Evolutionary conservation across 164 flowering plant species (phyloP).

Genomic region (Kingdonia uniflora): DNA sequence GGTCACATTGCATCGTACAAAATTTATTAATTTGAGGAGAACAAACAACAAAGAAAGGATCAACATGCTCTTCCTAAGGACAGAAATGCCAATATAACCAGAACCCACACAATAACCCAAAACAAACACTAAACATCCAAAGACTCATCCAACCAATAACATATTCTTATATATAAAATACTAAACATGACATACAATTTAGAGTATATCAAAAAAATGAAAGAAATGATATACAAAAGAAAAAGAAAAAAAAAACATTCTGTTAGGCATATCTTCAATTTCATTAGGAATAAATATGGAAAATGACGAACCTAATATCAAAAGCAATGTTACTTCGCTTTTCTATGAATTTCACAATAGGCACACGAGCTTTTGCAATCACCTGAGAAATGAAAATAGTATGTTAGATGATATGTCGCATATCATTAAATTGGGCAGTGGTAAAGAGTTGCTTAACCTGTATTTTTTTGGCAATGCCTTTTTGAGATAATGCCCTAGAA

Average conservation of each 20-base stretch:
- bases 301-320: slow-evolving; percentile 64
- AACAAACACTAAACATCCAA: too few species aligned
- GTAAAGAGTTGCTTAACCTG: slow-evolving; percentile 38
- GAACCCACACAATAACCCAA: too few species aligned
- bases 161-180: too few species aligned
- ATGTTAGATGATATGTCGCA: background rate
- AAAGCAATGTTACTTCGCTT: slow-evolving; percentile 70
- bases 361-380: slow-evolving; percentile 90
- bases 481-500: slow-evolving; percentile 70
- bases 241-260: background rate
- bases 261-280: background rate
- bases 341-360: slow-evolving; percentile 85
- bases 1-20: too few species aligned
- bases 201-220: background rate
- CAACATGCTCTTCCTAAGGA: too few species aligned
- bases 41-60: too few species aligned
- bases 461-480: slow-evolving; percentile 74
- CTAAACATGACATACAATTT: too few species aligned
- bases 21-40: too few species aligned
- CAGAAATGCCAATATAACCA: too few species aligned
- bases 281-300: background rate
- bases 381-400: slow-evolving; percentile 38
- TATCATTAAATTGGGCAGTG: background rate
- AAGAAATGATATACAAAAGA: background rate
- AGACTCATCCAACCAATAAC: too few species aligned